phyloP scores from a whole-genome alignment of 306 rosid species.

The Castanospermum australe region DNA sequence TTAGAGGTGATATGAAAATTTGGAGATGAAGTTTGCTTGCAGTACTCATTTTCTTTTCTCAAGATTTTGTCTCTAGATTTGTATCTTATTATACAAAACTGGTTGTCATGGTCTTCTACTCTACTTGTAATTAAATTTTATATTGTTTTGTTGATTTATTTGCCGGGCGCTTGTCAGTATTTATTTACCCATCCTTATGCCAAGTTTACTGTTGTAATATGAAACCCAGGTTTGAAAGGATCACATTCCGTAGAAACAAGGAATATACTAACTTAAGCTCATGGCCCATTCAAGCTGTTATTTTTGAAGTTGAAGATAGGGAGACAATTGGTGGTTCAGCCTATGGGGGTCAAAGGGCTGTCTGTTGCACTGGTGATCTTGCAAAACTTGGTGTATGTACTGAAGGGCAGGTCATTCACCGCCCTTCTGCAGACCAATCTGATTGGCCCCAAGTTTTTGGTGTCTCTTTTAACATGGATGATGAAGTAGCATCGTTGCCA shows the following conservation, averaged over 20 bases:
- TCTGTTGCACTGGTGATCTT: conserved; percentile 90
- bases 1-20: neutral
- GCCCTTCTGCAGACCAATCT: conserved; percentile 56
- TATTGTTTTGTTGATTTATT: conserved; percentile 26
- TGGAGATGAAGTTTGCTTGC: neutral
- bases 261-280: conserved; percentile 79
- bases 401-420: conserved; percentile 83
- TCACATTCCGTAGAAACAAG: conserved; percentile 62
- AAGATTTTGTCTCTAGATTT: too few relatives aligned
- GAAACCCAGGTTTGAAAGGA: conserved; percentile 78
- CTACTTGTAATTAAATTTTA: neutral
- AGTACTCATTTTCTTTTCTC: too few relatives aligned
- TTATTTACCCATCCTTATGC: too few relatives aligned
- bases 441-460: conserved; percentile 89
- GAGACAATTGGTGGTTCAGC: conserved; percentile 95
- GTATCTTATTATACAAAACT: neutral
- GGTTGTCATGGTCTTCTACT: neutral
- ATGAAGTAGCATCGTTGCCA: conserved; percentile 55
- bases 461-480: conserved; percentile 54
- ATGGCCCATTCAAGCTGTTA: conserved; percentile 66
- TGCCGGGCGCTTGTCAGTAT: too few relatives aligned
- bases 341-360: conserved; percentile 98
- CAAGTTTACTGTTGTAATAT: conserved; percentile 23
- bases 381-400: conserved; percentile 84
- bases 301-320: conserved; percentile 98